Evolutionary conservation across 495 filamentous ascomycete genomes (phyloP).

Genomic region (Baudoinia panamericana): DNA sequence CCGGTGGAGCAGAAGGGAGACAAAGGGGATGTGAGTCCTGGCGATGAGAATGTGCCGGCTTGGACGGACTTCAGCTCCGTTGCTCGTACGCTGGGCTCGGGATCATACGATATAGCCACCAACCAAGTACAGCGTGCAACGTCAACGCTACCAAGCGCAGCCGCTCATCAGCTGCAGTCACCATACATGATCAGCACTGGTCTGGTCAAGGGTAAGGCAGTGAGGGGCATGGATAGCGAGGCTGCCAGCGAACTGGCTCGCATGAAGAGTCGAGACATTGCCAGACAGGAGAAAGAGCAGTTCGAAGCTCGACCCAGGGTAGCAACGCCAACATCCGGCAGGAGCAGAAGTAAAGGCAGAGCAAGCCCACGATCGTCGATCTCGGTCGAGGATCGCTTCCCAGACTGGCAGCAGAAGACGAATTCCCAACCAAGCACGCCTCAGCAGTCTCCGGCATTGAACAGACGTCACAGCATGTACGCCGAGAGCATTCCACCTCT

Average conservation of each 20-base stretch:
- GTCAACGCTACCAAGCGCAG: background rate
- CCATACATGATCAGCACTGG: constrained; percentile 16
- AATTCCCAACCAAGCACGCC: background rate
- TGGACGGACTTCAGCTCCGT: constrained; percentile 31
- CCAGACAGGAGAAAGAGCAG: background rate
- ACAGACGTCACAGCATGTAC: constrained; percentile 8
- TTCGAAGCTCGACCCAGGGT: constrained; percentile 2
- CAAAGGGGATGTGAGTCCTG: constrained; percentile 3
- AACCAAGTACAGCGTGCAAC: constrained; percentile 13
- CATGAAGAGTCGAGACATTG: constrained; percentile 28
- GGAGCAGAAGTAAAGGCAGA: background rate
- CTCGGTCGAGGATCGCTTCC: constrained; percentile 10
- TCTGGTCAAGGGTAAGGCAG: constrained; percentile 12
- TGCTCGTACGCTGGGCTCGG: constrained; percentile 27
- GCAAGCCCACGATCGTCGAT: background rate
- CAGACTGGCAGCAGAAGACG: constrained; percentile 3
- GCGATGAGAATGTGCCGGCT: constrained; percentile 9
- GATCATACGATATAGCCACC: constrained; percentile 34
- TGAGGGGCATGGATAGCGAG: constrained; percentile 28
- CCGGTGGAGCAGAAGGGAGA: background rate
- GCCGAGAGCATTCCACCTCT: constrained; percentile 19
- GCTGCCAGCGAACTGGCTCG: constrained; percentile 29
- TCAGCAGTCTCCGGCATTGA: background rate
- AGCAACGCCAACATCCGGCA: constrained; percentile 4
- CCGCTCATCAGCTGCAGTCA: constrained; percentile 10